Base-by-base conservation (phyloP, 345 rosid genomes). In the Brassica carinata region DNA sequence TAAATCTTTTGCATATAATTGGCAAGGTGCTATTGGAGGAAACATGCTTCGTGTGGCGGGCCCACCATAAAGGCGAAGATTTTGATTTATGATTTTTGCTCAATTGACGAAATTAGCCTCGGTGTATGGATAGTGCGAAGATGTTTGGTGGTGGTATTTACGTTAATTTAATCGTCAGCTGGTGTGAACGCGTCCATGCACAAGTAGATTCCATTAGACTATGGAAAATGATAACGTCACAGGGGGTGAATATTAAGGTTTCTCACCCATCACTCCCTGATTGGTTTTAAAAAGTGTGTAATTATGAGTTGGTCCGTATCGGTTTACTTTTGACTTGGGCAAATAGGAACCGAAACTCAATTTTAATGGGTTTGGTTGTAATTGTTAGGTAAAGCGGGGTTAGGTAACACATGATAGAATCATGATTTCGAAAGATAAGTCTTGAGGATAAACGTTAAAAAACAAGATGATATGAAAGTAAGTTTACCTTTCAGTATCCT, bases 181-280 rank as follows among this genome's bases (percentile, higher is more conserved):
- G 3, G 86, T 88, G 89, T 88, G 90, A 88, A 88, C 85, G 83
- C 82, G 68, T 62, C 73, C 65, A 34, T 36, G 38, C 43, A 15
- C 34, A 34, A 15, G 69, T 80, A 85, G 86, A 86, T 88, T 71
- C 89, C 84, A 18, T 43, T 31, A 13, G 33, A 30, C 63, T 40
- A 23, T 6, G 31, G 27, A 66, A 69, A 1, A 71, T 8, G 34
- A 58, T 75, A 9, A 27, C 13, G n/a, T 70, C 68, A 77, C 79
- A 33, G 5, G 0, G 4, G 1, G 10, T 38, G 51, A 26, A 8
- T 48, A 4, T 15, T 13, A 17, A 72, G 31, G 19, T 53, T 69
- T 40, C 53, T 79, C 69, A 73, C 74, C 64, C 64, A 19, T 67
- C 33, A 23, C n/a, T 61, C 36, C 3, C 11, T 58, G 15, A 70